These are phyloP conservation scores for Abelmoschus esculentus DNA, from an alignment of 345 rosid genomes.

Conservation along the genomic window DNA sequence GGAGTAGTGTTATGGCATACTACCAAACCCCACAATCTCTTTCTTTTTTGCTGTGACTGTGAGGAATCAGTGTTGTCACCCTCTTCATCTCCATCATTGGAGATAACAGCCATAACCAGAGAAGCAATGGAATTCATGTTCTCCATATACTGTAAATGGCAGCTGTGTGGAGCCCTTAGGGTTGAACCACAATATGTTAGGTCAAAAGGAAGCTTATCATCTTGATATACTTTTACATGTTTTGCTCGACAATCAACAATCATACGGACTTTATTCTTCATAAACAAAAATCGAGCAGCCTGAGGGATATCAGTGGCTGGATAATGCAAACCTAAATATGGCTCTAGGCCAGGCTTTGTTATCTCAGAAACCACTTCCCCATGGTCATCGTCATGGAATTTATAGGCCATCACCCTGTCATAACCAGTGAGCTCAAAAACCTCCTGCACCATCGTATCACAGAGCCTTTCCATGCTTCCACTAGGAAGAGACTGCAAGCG, in stretches of 20 bases:
- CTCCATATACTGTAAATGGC: constrained; percentile 93
- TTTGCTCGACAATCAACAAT: constrained; percentile 89
- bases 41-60: constrained; percentile 61
- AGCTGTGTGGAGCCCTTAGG: constrained; percentile 83
- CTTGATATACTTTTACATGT: constrained; percentile 83
- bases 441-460: constrained; percentile 89
- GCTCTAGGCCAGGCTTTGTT: constrained; percentile 82
- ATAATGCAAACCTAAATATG: constrained; percentile 89
- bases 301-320: constrained; percentile 99
- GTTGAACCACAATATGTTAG: constrained; percentile 91
- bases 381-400: constrained; percentile 94
- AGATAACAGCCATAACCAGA: constrained; percentile 84
- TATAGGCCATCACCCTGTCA: constrained; percentile 94
- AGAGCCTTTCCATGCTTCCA: constrained; percentile 84
- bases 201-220: constrained; percentile 72
- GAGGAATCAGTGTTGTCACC: constrained; percentile 31
- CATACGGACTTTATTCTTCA: constrained; percentile 96
- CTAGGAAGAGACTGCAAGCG: constrained; percentile 81
- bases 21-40: constrained; percentile 92
- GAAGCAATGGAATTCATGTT: constrained; percentile 94
- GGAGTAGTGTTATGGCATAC: constrained; percentile 89
- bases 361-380: constrained; percentile 91
- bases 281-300: constrained; percentile 85
- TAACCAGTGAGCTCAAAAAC: constrained; percentile 94
- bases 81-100: constrained; percentile 75